Percentiles rank a stretch among this genome's conserved stretches.
phyloP scores from a whole-genome alignment of 2,329 filamentous ascomycete genomes.

The Fusarium beomiforme region DNA sequence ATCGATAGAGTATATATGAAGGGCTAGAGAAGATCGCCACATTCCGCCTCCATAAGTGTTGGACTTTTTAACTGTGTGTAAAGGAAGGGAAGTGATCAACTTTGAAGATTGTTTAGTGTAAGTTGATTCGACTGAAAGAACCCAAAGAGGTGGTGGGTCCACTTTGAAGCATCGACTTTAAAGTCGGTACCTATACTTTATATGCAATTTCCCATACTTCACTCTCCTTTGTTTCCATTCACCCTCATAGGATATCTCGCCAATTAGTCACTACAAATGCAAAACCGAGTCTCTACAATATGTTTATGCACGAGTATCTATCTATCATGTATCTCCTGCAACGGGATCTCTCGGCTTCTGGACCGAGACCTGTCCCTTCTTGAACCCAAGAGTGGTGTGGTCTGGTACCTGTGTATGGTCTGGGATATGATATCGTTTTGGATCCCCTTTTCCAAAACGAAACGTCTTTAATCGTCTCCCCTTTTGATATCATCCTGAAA shows the following conservation, averaged over 20 bases:
- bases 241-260: neutral
- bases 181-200: neutral
- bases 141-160: slow-evolving; percentile 28
- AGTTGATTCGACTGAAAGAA: slow-evolving; percentile 15
- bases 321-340: slow-evolving; percentile 13
- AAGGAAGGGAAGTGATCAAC: slow-evolving; percentile 1
- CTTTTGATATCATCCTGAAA: slow-evolving; percentile 5
- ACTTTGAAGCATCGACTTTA: neutral
- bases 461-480: neutral
- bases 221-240: slow-evolving; percentile 1
- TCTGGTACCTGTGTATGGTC: neutral
- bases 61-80: neutral
- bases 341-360: neutral
- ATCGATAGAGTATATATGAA: neutral
- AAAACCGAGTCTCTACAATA: neutral
- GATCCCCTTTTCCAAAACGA: slow-evolving; percentile 17
- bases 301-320: slow-evolving; percentile 22
- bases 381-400: slow-evolving; percentile 24
- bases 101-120: slow-evolving; percentile 5
- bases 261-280: neutral
- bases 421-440: slow-evolving; percentile 21
- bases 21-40: no score
- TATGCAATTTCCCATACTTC: neutral
- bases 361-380: slow-evolving; percentile 15
- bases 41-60: neutral